Base-by-base conservation (phyloP, 257 asterid genomes). In the Eustoma russellianum region DNA sequence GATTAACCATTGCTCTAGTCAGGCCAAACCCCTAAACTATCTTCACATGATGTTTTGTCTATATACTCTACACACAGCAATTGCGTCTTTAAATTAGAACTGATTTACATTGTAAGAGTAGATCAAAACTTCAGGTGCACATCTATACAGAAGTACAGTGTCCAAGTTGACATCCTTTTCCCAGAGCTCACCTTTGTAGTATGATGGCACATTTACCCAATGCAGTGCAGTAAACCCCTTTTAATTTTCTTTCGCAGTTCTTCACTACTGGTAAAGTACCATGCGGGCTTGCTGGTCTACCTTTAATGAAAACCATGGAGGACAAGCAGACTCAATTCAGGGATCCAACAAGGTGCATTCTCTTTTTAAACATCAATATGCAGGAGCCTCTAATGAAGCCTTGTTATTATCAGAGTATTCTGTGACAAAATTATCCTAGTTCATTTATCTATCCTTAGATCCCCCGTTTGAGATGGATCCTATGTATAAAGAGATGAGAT, bases 261-360 rank as follows among this genome's bases (percentile, higher is more conserved):
- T 88, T 88, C 65, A 62, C 38, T 28, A 55, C 75, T 15, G 69
- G 73, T 55, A 93, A 94, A 33, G 63, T 79, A 74, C 74, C 96
- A 19, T 77, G 94, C 62, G 74, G 68, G 18, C 69, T 66, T 41
- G 70, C 76, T 4, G 81, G 68, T 71, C 55, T 82, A 43, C 82
- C 90, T 6, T 48, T 52, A 45, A 70, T 75, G 14, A 52, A 50
- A 60, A 56, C 28, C 0, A 71, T 53, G 33, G 79, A 64, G 9
- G 70, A 74, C 46, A 67, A 57, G 28, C 72, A 56, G 30, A 46
- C 47, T 49, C 77, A 59, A 54, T 65, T 76, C 51, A 63, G 33
- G 49, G 68, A 77, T 51, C 49, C 63, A 70, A 73, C 69, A 54
- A 74, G 96, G 96, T 87, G 73, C 18, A 48, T 34, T 19, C 9